A percentile compares a stretch with the other conserved stretches of the same genome.
These are phyloP conservation scores for Pyrus pyrifolia DNA, from an alignment of 306 rosid species.

Conservation along the genomic window DNA sequence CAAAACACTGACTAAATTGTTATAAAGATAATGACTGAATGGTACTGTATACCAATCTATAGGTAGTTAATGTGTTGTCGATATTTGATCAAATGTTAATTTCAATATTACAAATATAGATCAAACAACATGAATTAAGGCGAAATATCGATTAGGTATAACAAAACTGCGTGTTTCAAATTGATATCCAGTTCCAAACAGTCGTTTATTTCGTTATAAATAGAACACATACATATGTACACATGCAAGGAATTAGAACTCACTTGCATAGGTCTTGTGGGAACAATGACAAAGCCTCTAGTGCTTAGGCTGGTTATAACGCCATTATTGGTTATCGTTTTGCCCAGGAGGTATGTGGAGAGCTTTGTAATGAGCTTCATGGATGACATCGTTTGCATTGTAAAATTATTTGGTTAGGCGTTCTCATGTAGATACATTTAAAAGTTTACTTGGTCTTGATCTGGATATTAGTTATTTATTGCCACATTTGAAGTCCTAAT, in stretches of 20 bases:
- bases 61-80: too few relatives aligned
- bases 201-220: neutral
- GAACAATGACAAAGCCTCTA: constrained; percentile 22
- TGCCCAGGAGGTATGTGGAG: neutral
- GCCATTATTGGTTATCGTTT: neutral
- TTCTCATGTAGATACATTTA: neutral
- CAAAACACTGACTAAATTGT: too few relatives aligned
- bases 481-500: neutral
- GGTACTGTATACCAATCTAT: too few relatives aligned
- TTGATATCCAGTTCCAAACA: neutral
- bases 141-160: too few relatives aligned
- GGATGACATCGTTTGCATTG: constrained; percentile 12
- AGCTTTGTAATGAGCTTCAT: constrained; percentile 22
- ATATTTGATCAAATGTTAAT: too few relatives aligned
- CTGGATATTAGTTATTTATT: neutral
- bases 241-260: constrained; percentile 2
- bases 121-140: too few relatives aligned
- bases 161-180: neutral
- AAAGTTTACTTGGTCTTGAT: neutral
- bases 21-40: too few relatives aligned
- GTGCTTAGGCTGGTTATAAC: neutral
- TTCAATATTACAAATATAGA: too few relatives aligned
- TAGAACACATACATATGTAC: neutral
- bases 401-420: neutral
- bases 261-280: constrained; percentile 40